phyloP scores from a whole-genome alignment of 192 early-diverging fungal genomes.

The Backusella macrospora region DNA sequence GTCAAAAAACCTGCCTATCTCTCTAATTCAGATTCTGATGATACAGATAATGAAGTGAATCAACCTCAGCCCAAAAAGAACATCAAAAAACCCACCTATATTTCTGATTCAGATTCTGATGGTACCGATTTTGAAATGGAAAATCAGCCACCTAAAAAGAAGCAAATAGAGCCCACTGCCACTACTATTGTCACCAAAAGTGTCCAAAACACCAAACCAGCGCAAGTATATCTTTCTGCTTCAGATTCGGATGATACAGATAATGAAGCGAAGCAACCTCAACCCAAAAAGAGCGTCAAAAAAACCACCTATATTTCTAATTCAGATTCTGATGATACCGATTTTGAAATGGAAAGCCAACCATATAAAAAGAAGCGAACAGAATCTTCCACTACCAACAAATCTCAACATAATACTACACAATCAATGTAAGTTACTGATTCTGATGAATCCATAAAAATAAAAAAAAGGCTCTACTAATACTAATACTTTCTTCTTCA shows the following conservation, averaged over 20 bases:
- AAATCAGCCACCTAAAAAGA: neutral
- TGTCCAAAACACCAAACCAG: neutral
- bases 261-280: neutral
- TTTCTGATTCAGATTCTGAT: neutral
- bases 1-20: neutral
- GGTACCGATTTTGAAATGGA: neutral
- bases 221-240: neutral
- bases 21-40: neutral
- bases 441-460: too few relatives aligned
- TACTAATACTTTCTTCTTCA: too few relatives aligned
- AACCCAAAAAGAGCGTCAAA: neutral
- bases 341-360: neutral
- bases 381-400: too few relatives aligned
- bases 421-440: too few relatives aligned
- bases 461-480: too few relatives aligned
- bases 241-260: constrained; percentile 4
- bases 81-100: neutral
- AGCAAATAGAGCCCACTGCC: neutral
- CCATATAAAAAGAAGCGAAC: too few relatives aligned
- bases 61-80: neutral
- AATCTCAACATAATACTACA: too few relatives aligned
- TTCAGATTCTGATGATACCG: neutral
- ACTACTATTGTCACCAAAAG: neutral
- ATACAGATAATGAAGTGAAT: neutral
- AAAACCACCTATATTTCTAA: neutral